Percentiles rank a stretch among this genome's conserved stretches.
Evolutionary conservation across 768 basidiomycete species (phyloP).

Genomic region (Astraeus odoratus): DNA sequence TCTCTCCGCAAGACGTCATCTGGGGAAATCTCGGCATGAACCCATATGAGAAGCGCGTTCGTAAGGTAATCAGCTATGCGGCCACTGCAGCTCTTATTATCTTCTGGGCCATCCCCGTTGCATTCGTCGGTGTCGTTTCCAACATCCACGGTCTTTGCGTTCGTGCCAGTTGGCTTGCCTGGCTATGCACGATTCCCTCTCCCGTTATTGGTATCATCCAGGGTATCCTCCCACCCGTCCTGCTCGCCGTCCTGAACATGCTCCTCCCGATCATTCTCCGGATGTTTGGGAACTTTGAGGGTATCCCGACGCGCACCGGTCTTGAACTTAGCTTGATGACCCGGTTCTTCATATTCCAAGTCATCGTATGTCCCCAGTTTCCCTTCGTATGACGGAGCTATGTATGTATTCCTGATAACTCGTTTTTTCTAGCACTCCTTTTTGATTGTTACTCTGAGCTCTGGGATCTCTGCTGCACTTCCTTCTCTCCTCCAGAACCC

Average conservation of each 20-base stretch:
- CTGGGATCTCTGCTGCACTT: constrained; percentile 76
- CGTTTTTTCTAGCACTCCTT: constrained; percentile 72
- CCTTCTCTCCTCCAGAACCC: constrained; percentile 61
- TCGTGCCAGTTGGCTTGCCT: constrained; percentile 64
- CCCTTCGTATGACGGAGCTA: background rate
- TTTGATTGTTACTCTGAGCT: constrained; percentile 79
- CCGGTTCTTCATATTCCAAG: constrained; percentile 87
- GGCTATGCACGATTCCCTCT: constrained; percentile 69
- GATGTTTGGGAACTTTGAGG: constrained; percentile 77
- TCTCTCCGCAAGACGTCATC: constrained; percentile 83
- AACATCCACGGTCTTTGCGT: constrained; percentile 69
- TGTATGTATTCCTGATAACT: background rate
- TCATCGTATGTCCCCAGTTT: constrained; percentile 56
- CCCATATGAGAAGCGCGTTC: constrained; percentile 75
- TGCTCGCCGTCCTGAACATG: constrained; percentile 89
- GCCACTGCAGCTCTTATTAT: constrained; percentile 76
- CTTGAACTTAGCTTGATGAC: constrained; percentile 90
- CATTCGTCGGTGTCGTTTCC: constrained; percentile 80
- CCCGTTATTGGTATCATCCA: constrained; percentile 74
- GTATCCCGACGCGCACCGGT: constrained; percentile 77
- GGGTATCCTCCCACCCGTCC: constrained; percentile 83
- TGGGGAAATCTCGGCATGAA: constrained; percentile 89
- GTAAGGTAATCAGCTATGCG: constrained; percentile 62
- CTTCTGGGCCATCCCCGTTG: constrained; percentile 83
- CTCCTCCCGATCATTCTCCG: constrained; percentile 80